Base-by-base conservation (phyloP, 495 filamentous ascomycete species). In the Aspergillus baeticus region DNA sequence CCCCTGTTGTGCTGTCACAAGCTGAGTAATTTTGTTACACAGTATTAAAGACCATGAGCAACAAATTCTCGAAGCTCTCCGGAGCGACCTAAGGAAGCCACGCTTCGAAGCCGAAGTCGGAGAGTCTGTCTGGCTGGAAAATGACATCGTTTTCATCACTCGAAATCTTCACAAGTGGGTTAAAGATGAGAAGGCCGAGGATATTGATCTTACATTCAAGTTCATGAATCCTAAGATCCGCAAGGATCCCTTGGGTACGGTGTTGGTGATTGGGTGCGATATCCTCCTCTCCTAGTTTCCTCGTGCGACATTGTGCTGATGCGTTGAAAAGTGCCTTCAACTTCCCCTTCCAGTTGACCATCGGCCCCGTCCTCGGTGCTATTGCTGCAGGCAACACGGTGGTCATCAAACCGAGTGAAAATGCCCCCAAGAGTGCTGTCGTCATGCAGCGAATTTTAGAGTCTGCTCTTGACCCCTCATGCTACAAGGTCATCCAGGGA, bases 301-400 rank as follows among this genome's bases (percentile, higher is more conserved):
- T 13, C 17, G 14, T 21, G 7, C 11, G 14, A 38, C 20, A 15
- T 53, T 33, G 8, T 43, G 36, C n/a, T 60, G 7, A 38, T 43
- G 10, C 46, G 37, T 10, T 46, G 10, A 46, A 42, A 39, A 87
- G 85, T 44, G 81, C 91, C 39, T 98, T 88, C 78, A 98, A 98
- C 77, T 96, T 88, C 71, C 94, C 94, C 38, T 72, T 96, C 63
- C 87, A 92, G 65, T 77, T 97, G 15, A 81, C 84, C 22, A 61
- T 98, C 21, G 81, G 83, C 7, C 92, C 94, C 11, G 66, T 95
- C 33, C 81, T 96, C 46, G 94, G 92, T 50, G 94, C 93, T 54
- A 97, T 97, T 57, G 86, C 87, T 23, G 92, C 91, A 20, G 94
- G 94, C 53, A 95, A 92, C 70, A 92, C 92, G 11, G 90, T 83